phyloP scores from a whole-genome alignment of 495 filamentous ascomycete species.

The Aspergillus sclerotioniger region DNA sequence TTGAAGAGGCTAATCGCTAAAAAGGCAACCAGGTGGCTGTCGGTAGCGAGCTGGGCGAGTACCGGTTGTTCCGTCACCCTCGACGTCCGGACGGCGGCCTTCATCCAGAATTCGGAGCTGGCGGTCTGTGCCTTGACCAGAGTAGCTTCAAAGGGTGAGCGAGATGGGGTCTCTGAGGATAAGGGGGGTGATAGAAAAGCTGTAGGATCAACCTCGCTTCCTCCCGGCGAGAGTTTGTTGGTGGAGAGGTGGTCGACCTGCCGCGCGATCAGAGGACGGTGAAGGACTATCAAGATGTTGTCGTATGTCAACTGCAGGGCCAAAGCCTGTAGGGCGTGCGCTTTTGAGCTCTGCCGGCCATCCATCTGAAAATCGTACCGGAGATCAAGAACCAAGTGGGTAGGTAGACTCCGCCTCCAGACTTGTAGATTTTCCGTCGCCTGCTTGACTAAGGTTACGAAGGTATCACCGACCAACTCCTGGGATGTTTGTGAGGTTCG shows the following conservation, averaged over 20 bases:
- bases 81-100: conserved; percentile 32
- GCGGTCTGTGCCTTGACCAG: conserved; percentile 1
- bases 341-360: conserved; percentile 16
- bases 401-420: conserved; percentile 26
- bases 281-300: conserved; percentile 33
- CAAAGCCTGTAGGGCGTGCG: conserved; percentile 29
- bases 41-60: conserved; percentile 27
- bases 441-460: conserved; percentile 21
- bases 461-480: conserved; percentile 18
- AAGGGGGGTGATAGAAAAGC: not conserved
- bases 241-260: conserved; percentile 26
- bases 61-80: conserved; percentile 24
- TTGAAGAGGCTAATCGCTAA: conserved; percentile 37
- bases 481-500: conserved; percentile 22
- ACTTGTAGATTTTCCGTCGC: conserved; percentile 21
- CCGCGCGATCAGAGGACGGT: conserved; percentile 30
- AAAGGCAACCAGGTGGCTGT: conserved; percentile 34
- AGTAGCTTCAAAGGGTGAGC: conserved; percentile 1
- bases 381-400: conserved; percentile 22
- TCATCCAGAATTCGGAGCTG: conserved; percentile 28
- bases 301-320: conserved; percentile 35
- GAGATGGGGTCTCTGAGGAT: not conserved
- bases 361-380: conserved; percentile 20
- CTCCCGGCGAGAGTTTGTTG: conserved; percentile 3
- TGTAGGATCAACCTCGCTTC: conserved; percentile 3